These are phyloP conservation scores for Xylariaceae sp. DNA, from an alignment of 2,329 filamentous ascomycete genomes.

Conservation along the genomic window DNA sequence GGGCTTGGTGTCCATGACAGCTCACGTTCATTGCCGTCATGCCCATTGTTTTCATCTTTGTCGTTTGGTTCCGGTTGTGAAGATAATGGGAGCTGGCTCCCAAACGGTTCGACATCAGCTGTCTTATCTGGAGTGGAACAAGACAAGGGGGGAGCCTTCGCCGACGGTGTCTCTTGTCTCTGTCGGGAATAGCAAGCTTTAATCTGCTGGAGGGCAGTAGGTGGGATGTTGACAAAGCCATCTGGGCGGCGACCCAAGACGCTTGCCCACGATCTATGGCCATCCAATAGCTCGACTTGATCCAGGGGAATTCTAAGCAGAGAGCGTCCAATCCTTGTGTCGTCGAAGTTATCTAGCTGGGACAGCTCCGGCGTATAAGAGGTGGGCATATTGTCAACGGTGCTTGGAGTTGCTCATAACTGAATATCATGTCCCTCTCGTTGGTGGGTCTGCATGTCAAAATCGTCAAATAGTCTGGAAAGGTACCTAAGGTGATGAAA, in stretches of 20 bases:
- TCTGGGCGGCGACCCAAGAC: conserved; percentile 16
- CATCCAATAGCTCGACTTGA: conserved; percentile 47
- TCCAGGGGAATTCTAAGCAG: conserved; percentile 44
- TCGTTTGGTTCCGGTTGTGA: background rate
- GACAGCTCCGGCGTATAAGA: conserved; percentile 14
- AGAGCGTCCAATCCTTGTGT: conserved; percentile 35
- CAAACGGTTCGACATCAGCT: conserved; percentile 5
- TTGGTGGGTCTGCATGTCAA: too few relatives aligned
- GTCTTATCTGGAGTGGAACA: background rate
- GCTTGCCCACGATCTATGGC: conserved; percentile 37
- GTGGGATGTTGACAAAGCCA: conserved; percentile 33
- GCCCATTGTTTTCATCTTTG: conserved; percentile 4
- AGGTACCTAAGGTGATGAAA: too few relatives aligned
- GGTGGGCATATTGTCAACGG: too few relatives aligned
- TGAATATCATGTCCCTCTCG: too few relatives aligned
- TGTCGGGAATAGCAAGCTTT: conserved; percentile 20
- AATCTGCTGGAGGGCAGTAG: conserved; percentile 28
- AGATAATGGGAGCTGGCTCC: conserved; percentile 2
- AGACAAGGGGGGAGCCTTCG: conserved; percentile 1
- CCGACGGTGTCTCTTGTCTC: conserved; percentile 6
- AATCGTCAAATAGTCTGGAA: too few relatives aligned
- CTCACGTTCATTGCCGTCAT: conserved; percentile 1
- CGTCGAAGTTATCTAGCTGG: conserved; percentile 24
- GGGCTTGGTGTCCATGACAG: conserved; percentile 16
- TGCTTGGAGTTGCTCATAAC: too few relatives aligned